phyloP scores from a whole-genome alignment of 2,329 filamentous ascomycete species.

The Claviceps pazoutovae region DNA sequence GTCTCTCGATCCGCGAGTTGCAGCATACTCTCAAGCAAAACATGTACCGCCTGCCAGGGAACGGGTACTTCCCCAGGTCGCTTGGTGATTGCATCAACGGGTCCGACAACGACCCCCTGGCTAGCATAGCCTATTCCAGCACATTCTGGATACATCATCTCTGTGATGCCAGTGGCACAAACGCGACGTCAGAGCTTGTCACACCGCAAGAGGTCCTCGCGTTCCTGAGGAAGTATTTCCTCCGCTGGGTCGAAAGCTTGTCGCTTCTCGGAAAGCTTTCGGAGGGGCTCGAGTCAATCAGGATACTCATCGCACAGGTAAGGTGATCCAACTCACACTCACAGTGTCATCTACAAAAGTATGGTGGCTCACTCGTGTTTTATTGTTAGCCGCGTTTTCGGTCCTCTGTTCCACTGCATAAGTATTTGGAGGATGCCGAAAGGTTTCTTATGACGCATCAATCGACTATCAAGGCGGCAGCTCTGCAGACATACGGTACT shows the following conservation, averaged over 20 bases:
- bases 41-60: slow-evolving; percentile 18
- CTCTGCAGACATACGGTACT: slow-evolving; percentile 21
- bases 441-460: slow-evolving; percentile 14
- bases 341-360: background rate
- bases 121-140: slow-evolving; percentile 14
- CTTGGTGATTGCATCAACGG: slow-evolving; percentile 4
- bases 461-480: slow-evolving; percentile 13
- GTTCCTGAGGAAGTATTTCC: slow-evolving; percentile 8
- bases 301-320: slow-evolving; percentile 5
- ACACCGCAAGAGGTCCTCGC: slow-evolving; percentile 11
- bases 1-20: slow-evolving; percentile 17
- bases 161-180: slow-evolving; percentile 4
- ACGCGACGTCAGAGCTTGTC: background rate
- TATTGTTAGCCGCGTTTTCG: background rate
- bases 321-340: background rate
- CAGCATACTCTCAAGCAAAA: slow-evolving; percentile 21
- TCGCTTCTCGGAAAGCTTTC: slow-evolving; percentile 6
- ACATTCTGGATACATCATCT: slow-evolving; percentile 22
- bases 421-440: slow-evolving; percentile 16
- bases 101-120: slow-evolving; percentile 8
- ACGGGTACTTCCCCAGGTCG: slow-evolving; percentile 12
- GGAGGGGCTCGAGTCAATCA: slow-evolving; percentile 4
- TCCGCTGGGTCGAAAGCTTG: slow-evolving; percentile 10
- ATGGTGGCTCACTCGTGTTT: background rate
- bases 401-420: slow-evolving; percentile 5